Conservation (phyloP, 1,139 yeast species). For the Spathaspora sp. region DNA sequence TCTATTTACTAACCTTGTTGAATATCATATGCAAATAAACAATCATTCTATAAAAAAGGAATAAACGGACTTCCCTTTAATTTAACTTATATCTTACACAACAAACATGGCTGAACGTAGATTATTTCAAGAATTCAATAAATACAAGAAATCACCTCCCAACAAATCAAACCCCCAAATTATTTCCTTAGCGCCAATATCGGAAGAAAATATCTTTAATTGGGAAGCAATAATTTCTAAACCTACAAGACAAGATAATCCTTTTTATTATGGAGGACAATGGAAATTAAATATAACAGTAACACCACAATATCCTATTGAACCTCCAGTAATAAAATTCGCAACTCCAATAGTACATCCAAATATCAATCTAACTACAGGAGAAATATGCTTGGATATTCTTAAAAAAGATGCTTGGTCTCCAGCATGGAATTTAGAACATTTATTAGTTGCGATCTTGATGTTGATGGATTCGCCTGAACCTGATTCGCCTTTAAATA, state of each 20-base stretch:
- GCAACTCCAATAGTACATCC: constrained; percentile 66
- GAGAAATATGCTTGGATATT: constrained; percentile 85
- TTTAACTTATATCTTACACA: neutral
- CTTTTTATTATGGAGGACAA: constrained; percentile 47
- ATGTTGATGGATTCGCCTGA: constrained; percentile 74
- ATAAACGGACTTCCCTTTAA: neutral
- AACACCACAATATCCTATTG: constrained; percentile 60
- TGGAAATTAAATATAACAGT: constrained; percentile 59
- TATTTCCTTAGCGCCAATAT: constrained; percentile 41
- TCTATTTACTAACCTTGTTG: neutral
- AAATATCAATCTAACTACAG: constrained; percentile 65
- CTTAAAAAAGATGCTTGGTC: constrained; percentile 69
- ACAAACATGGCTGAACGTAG: constrained; percentile 30
- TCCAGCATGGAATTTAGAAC: constrained; percentile 82
- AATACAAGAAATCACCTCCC: constrained; percentile 22
- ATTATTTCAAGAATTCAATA: constrained; percentile 28
- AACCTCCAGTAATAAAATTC: constrained; percentile 67
- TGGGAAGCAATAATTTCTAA: constrained; percentile 68
- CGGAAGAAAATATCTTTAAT: constrained; percentile 41
- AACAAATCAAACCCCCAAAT: constrained; percentile 35
- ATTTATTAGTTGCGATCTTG: constrained; percentile 70
- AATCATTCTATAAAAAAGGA: neutral
- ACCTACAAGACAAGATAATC: constrained; percentile 43
- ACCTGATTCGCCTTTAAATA: constrained; percentile 81
- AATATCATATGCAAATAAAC: neutral